phyloP scores from a whole-genome alignment of 2,329 filamentous ascomycete genomes.

The Cytospora piceicola region DNA sequence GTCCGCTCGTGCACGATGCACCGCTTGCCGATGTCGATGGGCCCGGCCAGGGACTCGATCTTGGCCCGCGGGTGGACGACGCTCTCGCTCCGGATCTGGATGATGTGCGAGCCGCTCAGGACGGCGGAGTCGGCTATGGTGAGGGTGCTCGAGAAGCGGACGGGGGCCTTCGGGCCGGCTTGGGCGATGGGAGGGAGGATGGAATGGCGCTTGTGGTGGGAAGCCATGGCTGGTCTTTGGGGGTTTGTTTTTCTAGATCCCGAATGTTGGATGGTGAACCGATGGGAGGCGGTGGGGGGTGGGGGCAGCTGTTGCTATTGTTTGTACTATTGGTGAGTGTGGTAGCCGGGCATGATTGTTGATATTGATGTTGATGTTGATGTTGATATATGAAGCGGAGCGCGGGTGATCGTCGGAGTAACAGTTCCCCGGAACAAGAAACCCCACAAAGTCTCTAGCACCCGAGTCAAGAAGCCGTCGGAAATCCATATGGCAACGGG shows the following conservation, averaged over 20 bases:
- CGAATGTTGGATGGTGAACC: neutral
- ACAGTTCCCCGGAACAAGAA: neutral
- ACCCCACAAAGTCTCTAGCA: neutral
- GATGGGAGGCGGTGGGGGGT: neutral
- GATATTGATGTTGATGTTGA: conserved; percentile 6
- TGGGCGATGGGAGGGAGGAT: conserved; percentile 57
- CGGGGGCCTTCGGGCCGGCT: conserved; percentile 62
- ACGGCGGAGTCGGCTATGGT: conserved; percentile 66
- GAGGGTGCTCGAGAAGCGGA: conserved; percentile 63
- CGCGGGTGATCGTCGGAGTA: conserved; percentile 19
- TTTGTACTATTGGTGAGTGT: neutral
- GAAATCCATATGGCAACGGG: neutral
- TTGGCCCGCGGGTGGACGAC: conserved; percentile 86
- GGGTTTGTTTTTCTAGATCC: too few species aligned
- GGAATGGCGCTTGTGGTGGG: conserved; percentile 58
- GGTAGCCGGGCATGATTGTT: neutral
- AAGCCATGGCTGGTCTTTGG: conserved; percentile 34
- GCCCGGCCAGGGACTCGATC: conserved; percentile 76
- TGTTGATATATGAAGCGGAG: neutral
- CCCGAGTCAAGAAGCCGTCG: neutral
- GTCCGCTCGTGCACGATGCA: conserved; percentile 79
- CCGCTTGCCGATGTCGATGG: conserved; percentile 78
- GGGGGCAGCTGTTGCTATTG: neutral
- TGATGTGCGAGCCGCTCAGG: conserved; percentile 72
- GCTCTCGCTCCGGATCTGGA: conserved; percentile 76